Conservation (phyloP, 192 early-diverging fungal genomes). For the Coemansia sp. region DNA sequence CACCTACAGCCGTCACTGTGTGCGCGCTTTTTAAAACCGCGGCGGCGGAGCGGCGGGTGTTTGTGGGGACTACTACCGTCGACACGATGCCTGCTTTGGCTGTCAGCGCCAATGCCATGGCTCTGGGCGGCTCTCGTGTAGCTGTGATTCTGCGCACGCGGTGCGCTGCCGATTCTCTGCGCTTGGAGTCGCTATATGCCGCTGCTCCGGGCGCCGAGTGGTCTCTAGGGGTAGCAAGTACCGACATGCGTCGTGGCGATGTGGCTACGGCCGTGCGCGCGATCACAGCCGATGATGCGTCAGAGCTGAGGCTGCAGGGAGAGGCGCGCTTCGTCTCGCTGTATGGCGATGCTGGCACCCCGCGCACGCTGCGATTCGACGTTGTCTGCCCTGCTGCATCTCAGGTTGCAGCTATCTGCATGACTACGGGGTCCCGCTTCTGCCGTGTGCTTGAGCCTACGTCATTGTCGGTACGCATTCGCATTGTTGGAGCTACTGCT, state of each 20-base stretch:
- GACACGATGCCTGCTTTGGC: slow-evolving; percentile 20
- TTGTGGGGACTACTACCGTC: slow-evolving; percentile 8
- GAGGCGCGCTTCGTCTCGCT: background rate
- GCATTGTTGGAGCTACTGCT: slow-evolving; percentile 2
- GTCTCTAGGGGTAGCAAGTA: slow-evolving; percentile 1
- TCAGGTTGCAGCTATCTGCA: slow-evolving; percentile 4
- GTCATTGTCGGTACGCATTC: slow-evolving; percentile 18
- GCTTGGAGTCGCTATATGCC: slow-evolving; percentile 7
- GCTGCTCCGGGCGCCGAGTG: background rate
- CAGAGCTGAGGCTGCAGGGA: background rate
- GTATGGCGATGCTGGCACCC: background rate
- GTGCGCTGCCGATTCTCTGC: slow-evolving; percentile 8
- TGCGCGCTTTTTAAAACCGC: slow-evolving; percentile 14
- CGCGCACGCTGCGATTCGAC: background rate
- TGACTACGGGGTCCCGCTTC: slow-evolving; percentile 10
- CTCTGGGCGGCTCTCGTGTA: background rate
- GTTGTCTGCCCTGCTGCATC: background rate
- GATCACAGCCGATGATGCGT: background rate
- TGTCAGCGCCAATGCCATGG: slow-evolving; percentile 1
- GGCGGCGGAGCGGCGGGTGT: slow-evolving; percentile 6
- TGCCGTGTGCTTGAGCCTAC: slow-evolving; percentile 24
- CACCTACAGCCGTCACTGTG: slow-evolving; percentile 5
- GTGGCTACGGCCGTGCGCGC: slow-evolving; percentile 13
- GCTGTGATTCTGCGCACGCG: slow-evolving; percentile 18
- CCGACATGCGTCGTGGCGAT: slow-evolving; percentile 24